Base-by-base conservation (phyloP, 1,139 yeast genomes). In the Saccharomyces pastorianus region DNA sequence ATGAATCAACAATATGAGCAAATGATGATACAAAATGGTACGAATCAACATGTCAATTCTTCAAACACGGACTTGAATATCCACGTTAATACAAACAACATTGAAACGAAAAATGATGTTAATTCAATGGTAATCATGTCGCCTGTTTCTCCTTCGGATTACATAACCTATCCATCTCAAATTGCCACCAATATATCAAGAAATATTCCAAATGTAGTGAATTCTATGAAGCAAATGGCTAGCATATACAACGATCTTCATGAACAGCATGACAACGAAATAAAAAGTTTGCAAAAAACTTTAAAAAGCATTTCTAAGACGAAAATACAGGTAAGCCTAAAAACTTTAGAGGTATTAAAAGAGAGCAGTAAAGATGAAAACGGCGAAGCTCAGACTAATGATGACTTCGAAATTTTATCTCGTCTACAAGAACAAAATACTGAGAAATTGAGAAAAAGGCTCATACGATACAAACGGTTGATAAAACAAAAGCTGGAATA, bases 401-500 rank as follows among this genome's bases (percentile, higher is more conserved):
- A 9, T 11, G 26, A 38, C 5, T 38, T 38, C 6, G 44, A 38
- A 7, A 68, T 70, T 48, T 63, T 76, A 31, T 65, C 77, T 27
- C 67, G 65, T n/a, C 68, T 69, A 25, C 73, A 76, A 63, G 71
- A 72, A 51, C 69, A 71, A 23, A 81, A 80, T 51, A 65, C 75
- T 51, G 53, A 69, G 48, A 64, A 68, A 44, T 65, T 65, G 52
- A 64, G 56, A 58, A 57, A 55, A 52, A 70, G 61, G 53, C 68
- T 67, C 47, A 67, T 62, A 47, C 70, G 58, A 51, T 59, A 31
- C 51, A 60, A 38, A 55, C 55, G 28, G 1, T 61, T 71, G 51
- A 67, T 83, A 51, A 71, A 70, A 29, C 73, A 71, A 55, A 58
- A 78, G 4, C 69, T 82, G 38, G 86, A 82, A 62, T 73, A 82